A percentile compares a stretch with the other conserved stretches of the same genome.
Evolutionary conservation across 768 basidiomycete genomes (phyloP).

Genomic region (Pisolithus marmoratus): DNA sequence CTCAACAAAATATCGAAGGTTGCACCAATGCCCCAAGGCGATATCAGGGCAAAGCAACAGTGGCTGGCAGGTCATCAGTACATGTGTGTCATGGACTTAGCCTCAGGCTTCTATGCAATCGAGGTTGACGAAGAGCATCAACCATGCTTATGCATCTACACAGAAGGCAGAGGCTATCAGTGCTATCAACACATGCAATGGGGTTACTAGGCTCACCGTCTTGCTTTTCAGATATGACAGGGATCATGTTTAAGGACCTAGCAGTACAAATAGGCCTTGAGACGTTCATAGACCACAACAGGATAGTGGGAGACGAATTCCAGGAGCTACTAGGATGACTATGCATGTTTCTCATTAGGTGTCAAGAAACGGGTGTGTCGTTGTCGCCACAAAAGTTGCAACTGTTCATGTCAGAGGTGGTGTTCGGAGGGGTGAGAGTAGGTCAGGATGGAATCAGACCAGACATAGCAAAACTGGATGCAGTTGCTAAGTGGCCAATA

Average conservation of each 20-base stretch:
- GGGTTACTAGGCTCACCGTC: constrained; percentile 36
- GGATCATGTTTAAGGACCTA: constrained; percentile 19
- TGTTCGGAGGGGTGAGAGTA: not conserved
- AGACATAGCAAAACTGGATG: no score
- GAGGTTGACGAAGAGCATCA: constrained; percentile 7
- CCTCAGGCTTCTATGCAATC: constrained; percentile 30
- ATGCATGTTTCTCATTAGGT: constrained; percentile 13
- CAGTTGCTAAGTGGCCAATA: no score
- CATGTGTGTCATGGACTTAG: constrained; percentile 32
- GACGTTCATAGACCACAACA: constrained; percentile 37
- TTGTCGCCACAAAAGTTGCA: not conserved
- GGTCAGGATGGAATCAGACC: no score
- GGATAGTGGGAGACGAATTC: constrained; percentile 27
- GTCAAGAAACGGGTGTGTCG: not conserved
- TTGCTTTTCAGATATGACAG: constrained; percentile 27
- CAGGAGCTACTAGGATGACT: constrained; percentile 22
- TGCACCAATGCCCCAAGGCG: no score
- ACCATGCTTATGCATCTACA: constrained; percentile 31
- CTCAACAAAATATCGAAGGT: no score
- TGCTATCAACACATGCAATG: constrained; percentile 32
- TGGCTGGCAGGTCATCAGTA: constrained; percentile 34
- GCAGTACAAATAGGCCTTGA: constrained; percentile 20
- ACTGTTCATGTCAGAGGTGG: constrained; percentile 5
- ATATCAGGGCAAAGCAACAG: constrained; percentile 36
- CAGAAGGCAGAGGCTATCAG: constrained; percentile 34